A percentile compares a stretch with the other conserved stretches of the same genome.
Evolutionary conservation across 2,329 filamentous ascomycete genomes (phyloP).

Genomic region (Ceratocystis cubensis): DNA sequence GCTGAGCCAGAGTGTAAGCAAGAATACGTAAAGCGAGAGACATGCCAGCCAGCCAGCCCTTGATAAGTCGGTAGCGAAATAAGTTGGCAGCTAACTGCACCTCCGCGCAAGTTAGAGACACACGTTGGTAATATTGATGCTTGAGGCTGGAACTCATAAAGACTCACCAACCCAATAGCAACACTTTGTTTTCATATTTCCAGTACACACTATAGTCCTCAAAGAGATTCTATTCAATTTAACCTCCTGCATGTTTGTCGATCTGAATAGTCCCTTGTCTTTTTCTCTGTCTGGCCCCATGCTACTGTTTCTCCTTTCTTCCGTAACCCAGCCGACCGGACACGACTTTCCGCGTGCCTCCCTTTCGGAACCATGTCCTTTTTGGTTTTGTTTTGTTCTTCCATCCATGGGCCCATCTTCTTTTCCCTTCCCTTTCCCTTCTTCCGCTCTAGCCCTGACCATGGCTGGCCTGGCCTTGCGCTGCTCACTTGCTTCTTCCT

Average conservation of each 20-base stretch:
- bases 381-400: not conserved
- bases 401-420: not conserved
- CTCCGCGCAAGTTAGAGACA: not conserved
- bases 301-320: not conserved
- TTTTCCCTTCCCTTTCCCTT: not conserved
- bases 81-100: not conserved
- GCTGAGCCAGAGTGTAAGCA: not conserved
- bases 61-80: not conserved
- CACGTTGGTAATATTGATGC: too few species aligned
- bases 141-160: too few species aligned
- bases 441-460: not conserved
- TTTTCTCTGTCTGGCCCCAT: not conserved
- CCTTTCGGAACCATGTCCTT: not conserved
- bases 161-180: not conserved
- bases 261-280: not conserved
- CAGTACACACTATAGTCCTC: too few species aligned
- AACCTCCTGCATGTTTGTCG: too few species aligned
- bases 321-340: not conserved
- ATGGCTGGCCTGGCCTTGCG: not conserved
- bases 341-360: not conserved
- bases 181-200: not conserved
- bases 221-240: too few species aligned
- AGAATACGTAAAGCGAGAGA: not conserved
- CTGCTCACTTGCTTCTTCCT: constrained; percentile 4
- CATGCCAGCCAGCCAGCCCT: not conserved